These are phyloP conservation scores for Jackrogersella minutella DNA, from an alignment of 495 filamentous ascomycete species.

Conservation along the genomic window DNA sequence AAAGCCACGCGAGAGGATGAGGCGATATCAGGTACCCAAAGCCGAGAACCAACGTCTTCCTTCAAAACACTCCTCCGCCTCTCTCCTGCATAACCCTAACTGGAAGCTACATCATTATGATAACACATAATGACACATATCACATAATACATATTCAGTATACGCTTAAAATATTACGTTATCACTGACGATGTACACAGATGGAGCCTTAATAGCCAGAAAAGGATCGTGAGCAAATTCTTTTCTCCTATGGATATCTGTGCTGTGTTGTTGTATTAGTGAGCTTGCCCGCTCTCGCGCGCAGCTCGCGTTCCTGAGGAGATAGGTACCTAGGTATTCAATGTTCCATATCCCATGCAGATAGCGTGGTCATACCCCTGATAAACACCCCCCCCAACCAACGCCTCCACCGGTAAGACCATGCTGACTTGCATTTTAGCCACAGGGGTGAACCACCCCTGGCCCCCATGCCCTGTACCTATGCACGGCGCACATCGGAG, in stretches of 20 bases:
- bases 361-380: conserved; percentile 38
- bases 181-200: not conserved
- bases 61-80: conserved; percentile 17
- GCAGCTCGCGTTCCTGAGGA: not conserved
- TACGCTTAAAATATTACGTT: not conserved
- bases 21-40: conserved; percentile 12
- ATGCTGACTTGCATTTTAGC: conserved; percentile 44
- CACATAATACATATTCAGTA: conserved; percentile 1
- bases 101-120: not conserved
- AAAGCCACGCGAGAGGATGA: conserved; percentile 34
- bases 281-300: not conserved
- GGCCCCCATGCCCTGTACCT: conserved; percentile 23
- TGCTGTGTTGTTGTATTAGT: not conserved
- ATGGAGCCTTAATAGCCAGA: not conserved
- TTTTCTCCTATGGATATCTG: not conserved
- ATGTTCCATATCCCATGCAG: conserved; percentile 34
- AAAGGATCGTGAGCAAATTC: not conserved
- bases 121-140: not conserved
- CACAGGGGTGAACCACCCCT: conserved; percentile 30
- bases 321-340: conserved; percentile 11
- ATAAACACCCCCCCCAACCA: conserved; percentile 11
- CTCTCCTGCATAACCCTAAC: conserved; percentile 20
- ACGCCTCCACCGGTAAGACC: conserved; percentile 31
- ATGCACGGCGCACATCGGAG: conserved; percentile 30
- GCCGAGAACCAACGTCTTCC: conserved; percentile 17